Evolutionary conservation across 768 basidiomycete genomes (phyloP).

Genomic region (Obba rivulosa): DNA sequence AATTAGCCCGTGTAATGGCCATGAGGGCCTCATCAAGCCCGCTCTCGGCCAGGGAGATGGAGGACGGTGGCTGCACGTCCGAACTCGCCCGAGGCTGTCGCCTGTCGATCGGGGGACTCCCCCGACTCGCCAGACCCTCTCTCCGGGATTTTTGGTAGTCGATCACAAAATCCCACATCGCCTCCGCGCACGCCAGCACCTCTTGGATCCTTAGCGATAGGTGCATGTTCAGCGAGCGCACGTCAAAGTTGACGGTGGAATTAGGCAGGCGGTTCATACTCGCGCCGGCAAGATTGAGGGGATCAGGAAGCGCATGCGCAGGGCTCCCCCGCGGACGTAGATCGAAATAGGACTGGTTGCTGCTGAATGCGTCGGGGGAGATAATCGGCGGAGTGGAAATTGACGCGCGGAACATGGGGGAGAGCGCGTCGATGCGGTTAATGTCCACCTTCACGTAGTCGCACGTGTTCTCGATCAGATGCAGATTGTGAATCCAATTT

Average conservation of each 20-base stretch:
- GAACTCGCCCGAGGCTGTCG: neutral
- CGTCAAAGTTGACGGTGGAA: constrained; percentile 46
- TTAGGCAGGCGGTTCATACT: constrained; percentile 44
- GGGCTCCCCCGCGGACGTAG: neutral
- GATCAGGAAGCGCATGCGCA: neutral
- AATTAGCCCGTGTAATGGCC: constrained; percentile 54
- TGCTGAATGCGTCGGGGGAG: too few species aligned
- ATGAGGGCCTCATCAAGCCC: constrained; percentile 28
- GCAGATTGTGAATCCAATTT: too few species aligned
- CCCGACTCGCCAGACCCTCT: neutral
- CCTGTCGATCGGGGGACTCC: neutral
- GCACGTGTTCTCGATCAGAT: too few species aligned
- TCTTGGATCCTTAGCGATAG: constrained; percentile 57
- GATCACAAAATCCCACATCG: constrained; percentile 76
- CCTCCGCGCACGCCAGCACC: constrained; percentile 64
- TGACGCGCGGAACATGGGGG: constrained; percentile 2
- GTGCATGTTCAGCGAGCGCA: constrained; percentile 56
- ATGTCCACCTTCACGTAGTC: neutral
- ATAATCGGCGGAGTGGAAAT: too few species aligned
- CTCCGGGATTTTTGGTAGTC: constrained; percentile 31
- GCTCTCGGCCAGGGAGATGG: too few species aligned
- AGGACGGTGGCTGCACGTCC: neutral
- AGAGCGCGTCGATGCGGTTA: constrained; percentile 11
- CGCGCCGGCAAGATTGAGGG: too few species aligned
- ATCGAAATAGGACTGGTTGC: neutral